Evolutionary conservation across 129 eudicot species (phyloP), one percentile per base, ranked within the genome.

Genomic region (Pulicaria dysenterica): DNA sequence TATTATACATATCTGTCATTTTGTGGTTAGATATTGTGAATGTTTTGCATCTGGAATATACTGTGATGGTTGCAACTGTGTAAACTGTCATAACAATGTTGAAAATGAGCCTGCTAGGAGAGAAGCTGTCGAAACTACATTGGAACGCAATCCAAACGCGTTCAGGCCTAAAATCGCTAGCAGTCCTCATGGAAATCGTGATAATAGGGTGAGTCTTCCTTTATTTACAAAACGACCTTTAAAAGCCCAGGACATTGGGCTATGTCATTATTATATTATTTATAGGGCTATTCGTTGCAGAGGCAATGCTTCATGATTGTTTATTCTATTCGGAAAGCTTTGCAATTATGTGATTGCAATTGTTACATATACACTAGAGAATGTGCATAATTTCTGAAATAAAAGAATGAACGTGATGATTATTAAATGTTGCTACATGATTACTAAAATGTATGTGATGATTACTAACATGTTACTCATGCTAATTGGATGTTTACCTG

Each of bases 11-110:
- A 16, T 64, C 9, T 64, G 7, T 64, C 16, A 40, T 15, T 11
- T 51, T 59, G 17, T 80, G 72, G 54, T 66, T 88, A 92, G 98
- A 86, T 92, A 92, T 77, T 92, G 98, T 71, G 98, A 92, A 75
- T 92, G 98, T 77, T 92, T 92, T 85, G 98, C 96, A 64, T 92
- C 96, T 67, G 98, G 98, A 81, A 75, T 89, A 38, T 92, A 92
- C 70, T 92, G 98, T 69, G 95, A 89, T 80, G 98, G 96, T 13
- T 92, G 98, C 91, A 89, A 89, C 74, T 92, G 98, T 78, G 89
- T 81, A 47, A 89, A 92, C 76, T 92, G 98, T 80, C 85, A 87
- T 71, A 89, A 92, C 76, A 92, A 92, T 70, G 92, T 89, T 47
- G 96, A 92, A 58, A 85, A 92, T 56, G 98, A 92, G 64, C 82